Evolutionary conservation across 495 filamentous ascomycete species (phyloP).

Genomic region (Chaetomium cochliodes): DNA sequence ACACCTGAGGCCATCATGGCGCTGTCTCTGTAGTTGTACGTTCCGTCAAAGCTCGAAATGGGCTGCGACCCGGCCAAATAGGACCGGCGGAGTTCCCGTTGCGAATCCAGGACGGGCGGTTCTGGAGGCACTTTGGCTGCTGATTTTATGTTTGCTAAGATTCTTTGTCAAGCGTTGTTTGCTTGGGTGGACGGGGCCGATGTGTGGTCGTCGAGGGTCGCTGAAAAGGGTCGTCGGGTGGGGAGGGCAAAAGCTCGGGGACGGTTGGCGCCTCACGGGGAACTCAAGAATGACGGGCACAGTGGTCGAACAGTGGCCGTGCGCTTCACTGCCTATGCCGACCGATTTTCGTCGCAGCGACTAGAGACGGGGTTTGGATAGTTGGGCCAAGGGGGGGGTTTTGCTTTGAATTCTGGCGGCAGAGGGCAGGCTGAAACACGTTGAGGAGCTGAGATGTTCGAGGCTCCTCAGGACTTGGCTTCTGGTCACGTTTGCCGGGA

Average conservation of each 20-base stretch:
- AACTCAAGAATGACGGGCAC: slow-evolving; percentile 1
- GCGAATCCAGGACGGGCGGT: slow-evolving; percentile 40
- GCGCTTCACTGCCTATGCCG: slow-evolving; percentile 7
- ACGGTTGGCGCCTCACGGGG: slow-evolving; percentile 21
- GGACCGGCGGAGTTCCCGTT: slow-evolving; percentile 42
- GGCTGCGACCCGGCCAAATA: slow-evolving; percentile 41
- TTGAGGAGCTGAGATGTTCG: slow-evolving; percentile 43
- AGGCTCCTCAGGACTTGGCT: slow-evolving; percentile 35
- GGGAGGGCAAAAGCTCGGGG: slow-evolving; percentile 17
- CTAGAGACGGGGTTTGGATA: slow-evolving; percentile 10
- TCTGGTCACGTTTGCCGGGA: slow-evolving; percentile 20
- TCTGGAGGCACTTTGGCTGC: slow-evolving; percentile 15
- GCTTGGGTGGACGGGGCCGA: slow-evolving; percentile 24
- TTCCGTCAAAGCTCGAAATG: slow-evolving; percentile 38
- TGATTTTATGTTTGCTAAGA: neutral
- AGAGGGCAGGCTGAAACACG: slow-evolving; percentile 48
- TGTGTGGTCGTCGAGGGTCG: slow-evolving; percentile 14
- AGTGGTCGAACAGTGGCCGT: neutral
- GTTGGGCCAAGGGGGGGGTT: slow-evolving; percentile 31
- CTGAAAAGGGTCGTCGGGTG: neutral
- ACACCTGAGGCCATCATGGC: slow-evolving; percentile 27
- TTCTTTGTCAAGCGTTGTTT: slow-evolving; percentile 3
- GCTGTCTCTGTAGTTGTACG: slow-evolving; percentile 33
- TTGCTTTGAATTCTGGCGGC: slow-evolving; percentile 35
- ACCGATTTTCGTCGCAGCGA: slow-evolving; percentile 19